Evolutionary conservation across 306 rosid species (phyloP), one percentile per base, ranked within the genome.

Genomic region (Cyclanthera cordifolia): DNA sequence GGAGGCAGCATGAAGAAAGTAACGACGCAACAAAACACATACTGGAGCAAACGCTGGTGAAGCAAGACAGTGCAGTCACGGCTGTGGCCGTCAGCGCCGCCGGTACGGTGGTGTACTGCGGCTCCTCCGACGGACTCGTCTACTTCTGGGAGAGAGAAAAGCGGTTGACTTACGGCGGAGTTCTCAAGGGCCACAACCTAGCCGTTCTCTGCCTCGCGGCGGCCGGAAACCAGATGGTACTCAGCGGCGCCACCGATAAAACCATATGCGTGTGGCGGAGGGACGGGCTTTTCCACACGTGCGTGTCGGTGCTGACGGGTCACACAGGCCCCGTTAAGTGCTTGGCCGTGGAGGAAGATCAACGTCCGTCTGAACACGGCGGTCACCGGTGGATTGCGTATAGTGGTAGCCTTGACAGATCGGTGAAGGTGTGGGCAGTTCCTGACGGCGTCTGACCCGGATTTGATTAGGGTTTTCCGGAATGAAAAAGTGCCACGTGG

Each of bases 341-440:
- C 67, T 70, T 94, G 55, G 91, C 97, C 1, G 91, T 85, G 30
- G 91, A 85, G 76, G 70, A 72, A 50, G 95, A 86, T 15, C 74
- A 49, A 12, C 84, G 81, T 2, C 1, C 76, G 27, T 48, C 51
- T 2, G 47, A 45, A 1, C 59, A 11, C 3, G 71, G 73, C 0
- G 86, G 81, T 6, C 71, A 24, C 12, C 79, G 90, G 61, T 94
- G 91, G 95, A 48, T 82, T 4, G 67, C 88, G 71, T 94, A 94
- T 51, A 90, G 96, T 69, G 99, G 99, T 14, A 94, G 99, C 71
- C 85, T 94, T 45, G 99, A 94, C 60, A 90, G 89, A 73, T 90
- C 97, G 0, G 99, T 90, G 4, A 94, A 90, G 79, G 97, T 94
- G 0, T 94, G 99, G 99, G 81, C 86, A 6, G 83, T 94, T 2